Percentiles rank a stretch among this genome's conserved stretches.
Conservation (phyloP, 2,329 filamentous ascomycete species). For the Seiridium unicorne region DNA sequence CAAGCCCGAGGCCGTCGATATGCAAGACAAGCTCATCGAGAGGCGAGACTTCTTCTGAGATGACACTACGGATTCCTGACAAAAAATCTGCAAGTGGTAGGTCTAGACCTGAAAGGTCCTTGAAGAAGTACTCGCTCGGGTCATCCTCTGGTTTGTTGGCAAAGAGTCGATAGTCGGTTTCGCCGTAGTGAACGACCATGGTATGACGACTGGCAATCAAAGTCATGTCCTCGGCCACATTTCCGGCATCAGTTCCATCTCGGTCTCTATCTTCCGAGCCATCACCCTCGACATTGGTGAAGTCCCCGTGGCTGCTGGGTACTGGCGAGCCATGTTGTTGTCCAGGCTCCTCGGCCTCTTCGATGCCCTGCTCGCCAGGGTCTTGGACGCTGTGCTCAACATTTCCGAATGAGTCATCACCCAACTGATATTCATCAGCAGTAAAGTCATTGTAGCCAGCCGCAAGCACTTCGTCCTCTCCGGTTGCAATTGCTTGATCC, state of each 20-base stretch:
- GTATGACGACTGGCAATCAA: conserved; percentile 23
- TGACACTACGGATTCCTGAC: conserved; percentile 26
- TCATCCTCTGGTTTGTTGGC: conserved; percentile 29
- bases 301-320: not conserved
- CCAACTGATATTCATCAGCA: conserved; percentile 17
- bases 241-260: not conserved
- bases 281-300: not conserved
- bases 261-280: not conserved
- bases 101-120: conserved; percentile 24
- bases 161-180: conserved; percentile 29
- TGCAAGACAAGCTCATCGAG: conserved; percentile 30
- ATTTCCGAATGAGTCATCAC: conserved; percentile 16
- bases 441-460: conserved; percentile 6
- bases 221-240: conserved; percentile 15
- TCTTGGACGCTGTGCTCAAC: conserved; percentile 11
- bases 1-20: conserved; percentile 29
- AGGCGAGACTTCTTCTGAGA: conserved; percentile 30
- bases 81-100: conserved; percentile 23
- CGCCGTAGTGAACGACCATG: conserved; percentile 27
- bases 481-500: not conserved
- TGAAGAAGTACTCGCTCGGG: conserved; percentile 30
- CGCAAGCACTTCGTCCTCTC: conserved; percentile 6
- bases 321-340: not conserved
- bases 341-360: not conserved
- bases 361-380: not conserved